Evolutionary conservation across 2,329 filamentous ascomycete species (phyloP), one percentile per base, ranked within the genome.

Genomic region (Fusarium sp.): DNA sequence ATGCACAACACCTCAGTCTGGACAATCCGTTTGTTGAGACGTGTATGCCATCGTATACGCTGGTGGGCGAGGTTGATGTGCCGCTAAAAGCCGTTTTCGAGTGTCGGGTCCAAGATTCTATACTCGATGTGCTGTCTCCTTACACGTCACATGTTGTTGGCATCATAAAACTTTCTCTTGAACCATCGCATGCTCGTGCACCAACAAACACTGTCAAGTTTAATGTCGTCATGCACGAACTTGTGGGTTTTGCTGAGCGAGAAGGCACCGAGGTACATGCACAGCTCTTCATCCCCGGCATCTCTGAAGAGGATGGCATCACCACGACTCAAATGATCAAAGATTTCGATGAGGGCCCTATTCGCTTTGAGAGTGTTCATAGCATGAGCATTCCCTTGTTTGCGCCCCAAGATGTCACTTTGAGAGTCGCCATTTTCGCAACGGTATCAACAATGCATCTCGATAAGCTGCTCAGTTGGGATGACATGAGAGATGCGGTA

Each of bases 181-280:
- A 99, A 76, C 96, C 96, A 15, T 98, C 95, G 1, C 95, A 93
- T 47, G 94, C 95, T 3, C 90, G 96, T 73, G 95, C 94, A 6
- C 96, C 96, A 15, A 92, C 93, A 14, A 96, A 92, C 60, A 97
- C 93, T 4, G 82, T 98, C 59, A 99, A 98, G 77, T 99, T 99
- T 82, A 99, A 98, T 74, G 94, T 98, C 7, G 94, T 98, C 32
- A 97, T 99, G 93, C 94, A 97, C 75, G 94, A 98, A 75, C 88
- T 99, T 81, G 82, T 96, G 35, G 96, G 96, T 2, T 99, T 99
- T 72, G 92, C 96, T 0, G 96, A 99, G 80, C 89, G 95, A 65
- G 96, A 99, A 81, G 96, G 96, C 15, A 97, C 93, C 0, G 92
- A 97, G 70, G 94, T 99, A 27, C 96, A 99, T 78, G 96, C 94